Evolutionary conservation across 2,329 filamentous ascomycete species (phyloP), one percentile per base, ranked within the genome.

Genomic region (Calonectria henricotiae): DNA sequence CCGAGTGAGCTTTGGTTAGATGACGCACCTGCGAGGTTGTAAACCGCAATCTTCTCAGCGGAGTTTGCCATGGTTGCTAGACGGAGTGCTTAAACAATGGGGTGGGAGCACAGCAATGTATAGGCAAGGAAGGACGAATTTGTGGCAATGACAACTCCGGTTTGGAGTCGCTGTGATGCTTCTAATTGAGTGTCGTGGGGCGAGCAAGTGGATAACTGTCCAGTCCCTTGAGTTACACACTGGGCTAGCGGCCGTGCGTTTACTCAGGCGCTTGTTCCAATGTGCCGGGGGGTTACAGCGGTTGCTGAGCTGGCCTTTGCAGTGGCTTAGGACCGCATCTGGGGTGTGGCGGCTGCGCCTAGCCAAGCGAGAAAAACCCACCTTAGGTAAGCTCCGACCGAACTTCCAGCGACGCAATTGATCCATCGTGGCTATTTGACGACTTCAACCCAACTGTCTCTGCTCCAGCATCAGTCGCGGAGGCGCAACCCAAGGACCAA

Each of bases 1-100:
- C 44, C 27, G 23, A 4, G 20, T 41, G 39, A 25, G 35, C 13
- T 58, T 15, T 30, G 55, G 6, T 30, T 5, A 20, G 51, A n/a
- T 62, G 20, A 73, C 74, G 70, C 83, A 91, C 91, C 91, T 70
- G 91, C 85, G 58, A 93, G 84, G 73, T 92, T 93, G 81, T 93
- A 90, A 74, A 93, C 87, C 7, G 90, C 85, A 72, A 93, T 90
- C 80, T 89, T 90, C 74, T 88, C 88, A 65, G 80, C 62, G 25
- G 78, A 69, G 70, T 75, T 78, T 20, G 81, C 79, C 82, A 83
- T 84, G 71, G 23, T 73, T 63, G 68, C n/a, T 55, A 68, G 65
- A 13, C 39, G 67, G 65, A 12, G 43, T 49, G 43, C 23, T 13
- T 23, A 44, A 25, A 23, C 20, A 46, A 46, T 62, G 67, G 60